Conservation (phyloP, 1,284 basidiomycete genomes). For the Mycosarcoma maydis region DNA sequence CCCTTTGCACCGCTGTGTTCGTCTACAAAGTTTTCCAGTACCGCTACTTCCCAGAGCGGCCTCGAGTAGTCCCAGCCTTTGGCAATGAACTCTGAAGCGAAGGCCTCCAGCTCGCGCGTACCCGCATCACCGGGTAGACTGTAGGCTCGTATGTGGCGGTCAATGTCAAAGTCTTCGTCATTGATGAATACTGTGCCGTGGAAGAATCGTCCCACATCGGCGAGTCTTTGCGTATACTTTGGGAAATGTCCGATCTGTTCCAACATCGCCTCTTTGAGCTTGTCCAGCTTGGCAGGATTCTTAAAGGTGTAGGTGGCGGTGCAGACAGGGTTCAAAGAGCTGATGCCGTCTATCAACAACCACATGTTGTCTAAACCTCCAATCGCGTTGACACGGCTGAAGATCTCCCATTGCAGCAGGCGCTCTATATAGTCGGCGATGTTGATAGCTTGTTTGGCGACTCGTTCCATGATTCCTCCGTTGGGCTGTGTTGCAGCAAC, state of each 20-base stretch:
- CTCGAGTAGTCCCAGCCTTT: conserved; percentile 55
- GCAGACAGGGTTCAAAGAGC: conserved; percentile 61
- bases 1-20: conserved; percentile 39
- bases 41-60: conserved; percentile 57
- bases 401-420: conserved; percentile 36
- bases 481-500: conserved; percentile 21
- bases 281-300: conserved; percentile 25
- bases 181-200: conserved; percentile 54
- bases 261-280: conserved; percentile 32
- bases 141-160: conserved; percentile 38
- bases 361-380: conserved; percentile 59
- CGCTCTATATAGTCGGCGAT: conserved; percentile 24
- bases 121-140: conserved; percentile 49
- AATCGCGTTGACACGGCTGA: conserved; percentile 40
- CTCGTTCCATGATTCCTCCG: conserved; percentile 7
- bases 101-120: conserved; percentile 53
- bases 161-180: conserved; percentile 47
- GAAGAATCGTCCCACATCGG: conserved; percentile 49
- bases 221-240: conserved; percentile 56
- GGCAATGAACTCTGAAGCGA: conserved; percentile 54
- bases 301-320: conserved; percentile 57
- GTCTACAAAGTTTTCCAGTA: conserved; percentile 57
- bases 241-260: conserved; percentile 54
- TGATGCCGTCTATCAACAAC: conserved; percentile 48
- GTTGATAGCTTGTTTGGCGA: conserved; percentile 10